A percentile compares a stretch with the other conserved stretches of the same genome.
These are phyloP conservation scores for Solanum ossicruentum DNA, from an alignment of 257 asterid genomes.

Conservation along the genomic window DNA sequence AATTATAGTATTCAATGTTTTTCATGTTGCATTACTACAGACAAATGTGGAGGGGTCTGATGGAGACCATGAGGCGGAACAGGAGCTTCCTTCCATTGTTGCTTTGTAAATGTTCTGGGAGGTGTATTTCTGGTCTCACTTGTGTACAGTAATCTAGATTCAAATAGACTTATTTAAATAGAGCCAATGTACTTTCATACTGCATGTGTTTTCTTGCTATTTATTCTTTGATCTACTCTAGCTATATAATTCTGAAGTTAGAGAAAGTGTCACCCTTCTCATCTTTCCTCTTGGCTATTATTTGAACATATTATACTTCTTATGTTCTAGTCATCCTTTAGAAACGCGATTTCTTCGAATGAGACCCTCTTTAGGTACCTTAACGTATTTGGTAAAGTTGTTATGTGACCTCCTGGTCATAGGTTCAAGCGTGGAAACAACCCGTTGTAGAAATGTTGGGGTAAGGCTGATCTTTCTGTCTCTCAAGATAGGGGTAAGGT, in stretches of 20 bases:
- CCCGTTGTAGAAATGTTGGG: background rate
- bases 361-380: background rate
- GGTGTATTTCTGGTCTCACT: slow-evolving; percentile 2
- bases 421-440: background rate
- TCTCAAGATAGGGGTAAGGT: background rate
- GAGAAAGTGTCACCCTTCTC: background rate
- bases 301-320: background rate
- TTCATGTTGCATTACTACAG: slow-evolving; percentile 15
- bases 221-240: background rate
- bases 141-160: slow-evolving; percentile 34
- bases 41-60: slow-evolving; percentile 36
- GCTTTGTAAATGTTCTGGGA: slow-evolving; percentile 42
- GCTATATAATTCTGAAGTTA: background rate
- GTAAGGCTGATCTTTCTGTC: too few species aligned
- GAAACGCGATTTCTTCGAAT: background rate
- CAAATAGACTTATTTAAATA: background rate
- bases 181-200: background rate
- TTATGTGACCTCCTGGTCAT: background rate
- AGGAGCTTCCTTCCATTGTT: slow-evolving; percentile 84
- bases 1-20: background rate
- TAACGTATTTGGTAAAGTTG: background rate
- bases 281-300: background rate
- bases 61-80: slow-evolving; percentile 73
- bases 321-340: background rate
- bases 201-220: background rate